Evolutionary conservation across 495 filamentous ascomycete genomes (phyloP).

Genomic region (Penicillium antarcticum): DNA sequence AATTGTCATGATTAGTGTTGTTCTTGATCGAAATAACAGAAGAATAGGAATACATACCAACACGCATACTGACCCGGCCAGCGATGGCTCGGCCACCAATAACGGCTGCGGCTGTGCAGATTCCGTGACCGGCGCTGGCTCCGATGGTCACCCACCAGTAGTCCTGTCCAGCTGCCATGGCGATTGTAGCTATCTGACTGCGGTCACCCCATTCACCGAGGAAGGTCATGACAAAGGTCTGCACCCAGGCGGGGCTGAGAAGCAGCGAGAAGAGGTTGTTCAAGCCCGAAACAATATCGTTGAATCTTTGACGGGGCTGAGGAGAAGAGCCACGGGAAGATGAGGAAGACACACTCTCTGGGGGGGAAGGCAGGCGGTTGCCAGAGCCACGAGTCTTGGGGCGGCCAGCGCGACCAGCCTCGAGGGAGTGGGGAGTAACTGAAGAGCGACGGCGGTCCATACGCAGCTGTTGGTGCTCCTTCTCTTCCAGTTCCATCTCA

Average conservation of each 20-base stretch:
- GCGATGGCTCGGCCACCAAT: conserved; percentile 90
- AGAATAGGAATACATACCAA: conserved; percentile 66
- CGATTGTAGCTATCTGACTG: conserved; percentile 97
- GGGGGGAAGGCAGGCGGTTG: conserved; percentile 52
- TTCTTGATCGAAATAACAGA: background rate
- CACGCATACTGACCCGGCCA: conserved; percentile 89
- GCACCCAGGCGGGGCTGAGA: conserved; percentile 94
- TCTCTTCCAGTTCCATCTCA: conserved; percentile 91
- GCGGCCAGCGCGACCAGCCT: conserved; percentile 45
- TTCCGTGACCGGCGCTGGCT: conserved; percentile 78
- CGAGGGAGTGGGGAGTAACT: conserved; percentile 47
- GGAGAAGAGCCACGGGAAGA: conserved; percentile 60
- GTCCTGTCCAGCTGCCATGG: conserved; percentile 97
- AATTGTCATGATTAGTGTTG: conserved; percentile 14
- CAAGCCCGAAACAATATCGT: conserved; percentile 56
- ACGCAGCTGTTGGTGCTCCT: conserved; percentile 65
- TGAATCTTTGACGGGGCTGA: conserved; percentile 32
- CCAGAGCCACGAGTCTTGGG: conserved; percentile 42
- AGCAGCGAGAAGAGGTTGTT: conserved; percentile 85
- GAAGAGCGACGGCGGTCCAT: conserved; percentile 53
- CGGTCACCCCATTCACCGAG: conserved; percentile 97
- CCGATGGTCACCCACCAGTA: conserved; percentile 99
- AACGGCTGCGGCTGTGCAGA: conserved; percentile 91
- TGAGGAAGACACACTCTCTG: conserved; percentile 52
- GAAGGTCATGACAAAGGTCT: conserved; percentile 99